Percentiles rank a stretch among this genome's conserved stretches.
Evolutionary conservation across 1,284 basidiomycete genomes (phyloP).

Genomic region (Sphagnurus paluster): DNA sequence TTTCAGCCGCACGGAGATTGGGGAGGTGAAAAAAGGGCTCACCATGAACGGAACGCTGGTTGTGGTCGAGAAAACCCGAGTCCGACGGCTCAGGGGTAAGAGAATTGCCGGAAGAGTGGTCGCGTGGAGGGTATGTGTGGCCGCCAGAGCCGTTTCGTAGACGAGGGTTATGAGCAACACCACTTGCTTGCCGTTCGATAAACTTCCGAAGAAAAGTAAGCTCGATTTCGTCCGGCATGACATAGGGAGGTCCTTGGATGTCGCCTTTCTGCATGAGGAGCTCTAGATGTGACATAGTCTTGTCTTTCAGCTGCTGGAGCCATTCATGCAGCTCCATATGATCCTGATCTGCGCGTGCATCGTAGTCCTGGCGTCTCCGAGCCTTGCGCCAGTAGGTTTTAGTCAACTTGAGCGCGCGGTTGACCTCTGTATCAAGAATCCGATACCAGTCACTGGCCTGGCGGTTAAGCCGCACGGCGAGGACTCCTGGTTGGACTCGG

Average conservation of each 20-base stretch:
- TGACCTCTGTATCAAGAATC: slow-evolving; percentile 71
- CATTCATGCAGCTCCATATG: slow-evolving; percentile 84
- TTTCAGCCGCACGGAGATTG: slow-evolving; percentile 9
- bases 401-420: slow-evolving; percentile 73
- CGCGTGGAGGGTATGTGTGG: slow-evolving; percentile 38
- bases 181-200: slow-evolving; percentile 69
- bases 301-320: slow-evolving; percentile 81
- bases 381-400: slow-evolving; percentile 82
- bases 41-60: slow-evolving; percentile 42
- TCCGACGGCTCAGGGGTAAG: slow-evolving; percentile 59
- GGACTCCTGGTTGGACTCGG: slow-evolving; percentile 76
- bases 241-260: slow-evolving; percentile 75
- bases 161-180: slow-evolving; percentile 75
- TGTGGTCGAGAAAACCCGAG: slow-evolving; percentile 41
- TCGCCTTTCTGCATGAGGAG: slow-evolving; percentile 83
- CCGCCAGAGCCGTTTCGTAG: slow-evolving; percentile 50
- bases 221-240: slow-evolving; percentile 76
- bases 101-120: slow-evolving; percentile 46
- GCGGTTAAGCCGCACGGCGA: slow-evolving; percentile 69
- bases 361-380: slow-evolving; percentile 76
- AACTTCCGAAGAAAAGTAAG: slow-evolving; percentile 76
- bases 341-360: slow-evolving; percentile 77
- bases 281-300: slow-evolving; percentile 81
- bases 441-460: slow-evolving; percentile 80
- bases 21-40: slow-evolving; percentile 16